Evolutionary conservation across 306 rosid species (phyloP).

Genomic region (Hippophae gyantsensis): DNA sequence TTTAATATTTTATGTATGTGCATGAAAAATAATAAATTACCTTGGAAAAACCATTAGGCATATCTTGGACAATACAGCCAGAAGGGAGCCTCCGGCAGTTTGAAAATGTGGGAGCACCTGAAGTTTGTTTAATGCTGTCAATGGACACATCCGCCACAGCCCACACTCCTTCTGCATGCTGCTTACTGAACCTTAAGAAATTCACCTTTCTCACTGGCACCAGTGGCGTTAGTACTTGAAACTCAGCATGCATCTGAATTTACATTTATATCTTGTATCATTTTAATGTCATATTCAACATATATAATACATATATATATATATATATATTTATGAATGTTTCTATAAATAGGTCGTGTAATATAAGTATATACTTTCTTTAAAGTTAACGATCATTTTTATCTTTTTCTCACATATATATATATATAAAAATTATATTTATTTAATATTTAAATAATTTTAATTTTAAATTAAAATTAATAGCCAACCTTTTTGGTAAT

Average conservation of each 20-base stretch:
- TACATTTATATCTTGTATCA: too few species aligned
- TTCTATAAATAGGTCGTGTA: too few species aligned
- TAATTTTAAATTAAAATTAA: too few species aligned
- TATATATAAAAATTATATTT: too few species aligned
- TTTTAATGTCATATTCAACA: too few species aligned
- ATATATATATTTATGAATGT: too few species aligned
- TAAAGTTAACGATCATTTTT: too few species aligned
- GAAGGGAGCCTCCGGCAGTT: conserved; percentile 90
- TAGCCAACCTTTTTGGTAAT: background rate
- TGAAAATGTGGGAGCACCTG: conserved; percentile 38
- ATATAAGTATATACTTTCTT: too few species aligned
- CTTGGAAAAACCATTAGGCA: conserved; percentile 98
- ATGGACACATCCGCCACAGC: conserved; percentile 83
- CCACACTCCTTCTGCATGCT: conserved; percentile 94
- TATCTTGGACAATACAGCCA: conserved; percentile 95
- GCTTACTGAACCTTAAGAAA: conserved; percentile 88
- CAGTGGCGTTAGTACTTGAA: conserved; percentile 86
- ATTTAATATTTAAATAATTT: too few species aligned
- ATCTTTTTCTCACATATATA: too few species aligned
- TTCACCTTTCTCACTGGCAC: conserved; percentile 79
- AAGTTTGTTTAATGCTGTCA: conserved; percentile 48
- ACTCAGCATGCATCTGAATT: conserved; percentile 80
- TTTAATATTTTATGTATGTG: background rate
- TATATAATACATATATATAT: background rate
- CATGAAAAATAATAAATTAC: conserved; percentile 23